These are phyloP conservation scores for Simplicillium sp. DNA, from an alignment of 2,329 filamentous ascomycete species.

Conservation along the genomic window DNA sequence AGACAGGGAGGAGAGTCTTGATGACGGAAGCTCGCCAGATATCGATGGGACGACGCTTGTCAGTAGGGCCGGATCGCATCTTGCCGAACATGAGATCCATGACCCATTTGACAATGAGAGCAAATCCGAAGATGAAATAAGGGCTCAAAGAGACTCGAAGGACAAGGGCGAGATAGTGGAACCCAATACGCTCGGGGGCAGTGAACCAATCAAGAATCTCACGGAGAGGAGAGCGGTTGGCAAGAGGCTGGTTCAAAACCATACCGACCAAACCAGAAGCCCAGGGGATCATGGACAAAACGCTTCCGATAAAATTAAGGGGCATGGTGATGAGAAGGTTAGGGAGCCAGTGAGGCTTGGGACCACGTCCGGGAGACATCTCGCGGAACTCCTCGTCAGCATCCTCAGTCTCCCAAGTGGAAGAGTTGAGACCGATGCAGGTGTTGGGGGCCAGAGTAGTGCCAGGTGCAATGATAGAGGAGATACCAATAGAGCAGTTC, in stretches of 20 bases:
- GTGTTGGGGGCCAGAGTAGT: slow-evolving; percentile 34
- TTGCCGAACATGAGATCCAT: slow-evolving; percentile 30
- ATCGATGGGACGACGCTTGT: slow-evolving; percentile 22
- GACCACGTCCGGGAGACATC: slow-evolving; percentile 22
- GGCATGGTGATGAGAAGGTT: slow-evolving; percentile 31
- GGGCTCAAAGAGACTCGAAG: slow-evolving; percentile 30
- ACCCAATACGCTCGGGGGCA: slow-evolving; percentile 32
- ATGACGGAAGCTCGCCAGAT: slow-evolving; percentile 35
- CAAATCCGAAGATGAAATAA: slow-evolving; percentile 32
- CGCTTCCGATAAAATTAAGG: slow-evolving; percentile 25
- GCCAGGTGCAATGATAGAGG: slow-evolving; percentile 41
- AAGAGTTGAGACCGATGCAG: slow-evolving; percentile 47
- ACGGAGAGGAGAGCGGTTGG: slow-evolving; percentile 23
- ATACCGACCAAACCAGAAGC: slow-evolving; percentile 33
- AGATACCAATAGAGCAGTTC: slow-evolving; percentile 35
- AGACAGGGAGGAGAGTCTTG: slow-evolving; percentile 31
- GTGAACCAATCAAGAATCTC: slow-evolving; percentile 40
- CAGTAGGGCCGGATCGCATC: slow-evolving; percentile 20
- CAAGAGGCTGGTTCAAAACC: slow-evolving; percentile 25
- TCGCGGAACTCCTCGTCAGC: slow-evolving; percentile 22
- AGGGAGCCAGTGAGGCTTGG: slow-evolving; percentile 35
- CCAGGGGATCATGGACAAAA: slow-evolving; percentile 31
- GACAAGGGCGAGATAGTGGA: slow-evolving; percentile 37
- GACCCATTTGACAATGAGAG: slow-evolving; percentile 27
- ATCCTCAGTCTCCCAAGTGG: slow-evolving; percentile 43